Conservation (phyloP, 2,329 filamentous ascomycete species). For the Paracoccidioides brasiliensis region DNA sequence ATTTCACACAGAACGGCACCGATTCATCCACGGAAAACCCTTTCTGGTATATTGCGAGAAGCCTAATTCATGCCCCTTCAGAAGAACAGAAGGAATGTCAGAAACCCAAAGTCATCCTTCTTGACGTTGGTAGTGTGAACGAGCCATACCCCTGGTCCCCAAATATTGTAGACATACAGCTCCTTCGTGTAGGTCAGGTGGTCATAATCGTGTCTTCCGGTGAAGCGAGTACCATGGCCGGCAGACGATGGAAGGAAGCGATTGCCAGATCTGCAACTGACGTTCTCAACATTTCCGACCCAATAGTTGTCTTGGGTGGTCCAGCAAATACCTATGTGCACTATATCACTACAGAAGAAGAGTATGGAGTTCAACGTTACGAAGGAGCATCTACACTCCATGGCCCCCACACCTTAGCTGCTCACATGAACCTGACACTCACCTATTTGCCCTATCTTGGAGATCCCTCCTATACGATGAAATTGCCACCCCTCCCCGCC, state of each 20-base stretch:
- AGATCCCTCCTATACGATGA: constrained; percentile 29
- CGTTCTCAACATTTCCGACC: constrained; percentile 37
- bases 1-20: constrained; percentile 80
- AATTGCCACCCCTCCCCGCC: constrained; percentile 30
- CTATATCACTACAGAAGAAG: constrained; percentile 65
- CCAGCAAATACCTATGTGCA: constrained; percentile 86
- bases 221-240: constrained; percentile 86
- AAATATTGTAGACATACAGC: constrained; percentile 81
- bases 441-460: constrained; percentile 55
- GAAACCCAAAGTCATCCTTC: constrained; percentile 65
- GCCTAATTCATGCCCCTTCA: constrained; percentile 56
- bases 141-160: constrained; percentile 77
- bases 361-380: constrained; percentile 76
- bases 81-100: constrained; percentile 64
- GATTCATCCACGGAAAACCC: constrained; percentile 56
- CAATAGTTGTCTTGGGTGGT: constrained; percentile 71
- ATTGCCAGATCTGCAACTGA: constrained; percentile 45
- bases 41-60: constrained; percentile 65
- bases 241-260: constrained; percentile 69
- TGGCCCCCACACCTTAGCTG: constrained; percentile 67
- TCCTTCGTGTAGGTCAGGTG: constrained; percentile 70
- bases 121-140: constrained; percentile 74
- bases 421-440: constrained; percentile 79
- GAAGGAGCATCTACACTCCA: constrained; percentile 90
- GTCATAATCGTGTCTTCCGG: constrained; percentile 74